phyloP scores from a whole-genome alignment of 2,329 filamentous ascomycete species.

The Blastomyces parvus region DNA sequence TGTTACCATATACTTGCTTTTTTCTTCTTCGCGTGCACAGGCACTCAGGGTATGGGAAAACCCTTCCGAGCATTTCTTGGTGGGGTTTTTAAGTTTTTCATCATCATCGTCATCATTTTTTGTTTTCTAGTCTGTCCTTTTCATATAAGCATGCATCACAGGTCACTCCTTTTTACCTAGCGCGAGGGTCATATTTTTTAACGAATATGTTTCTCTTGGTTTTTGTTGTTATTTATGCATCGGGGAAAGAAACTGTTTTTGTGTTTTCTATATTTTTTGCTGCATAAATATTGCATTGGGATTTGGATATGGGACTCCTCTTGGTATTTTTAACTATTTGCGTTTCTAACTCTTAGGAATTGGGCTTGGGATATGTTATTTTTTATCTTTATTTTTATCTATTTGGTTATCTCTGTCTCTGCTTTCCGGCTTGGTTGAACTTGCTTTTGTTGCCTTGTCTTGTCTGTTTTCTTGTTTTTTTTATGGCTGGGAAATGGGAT shows the following conservation, averaged over 20 bases:
- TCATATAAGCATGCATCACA: conserved; percentile 11
- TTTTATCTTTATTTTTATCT: neutral
- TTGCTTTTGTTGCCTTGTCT: conserved; percentile 6
- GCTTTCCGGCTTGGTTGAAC: neutral
- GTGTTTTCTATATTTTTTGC: neutral
- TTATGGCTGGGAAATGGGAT: conserved; percentile 3
- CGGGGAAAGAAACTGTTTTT: neutral
- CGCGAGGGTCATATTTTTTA: neutral
- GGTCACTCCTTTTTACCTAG: conserved; percentile 13
- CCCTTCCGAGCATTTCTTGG: conserved; percentile 9
- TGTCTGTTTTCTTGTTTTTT: conserved; percentile 8
- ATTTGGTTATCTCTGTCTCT: neutral
- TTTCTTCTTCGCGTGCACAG: neutral
- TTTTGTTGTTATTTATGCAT: conserved; percentile 1
- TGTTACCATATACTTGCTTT: neutral
- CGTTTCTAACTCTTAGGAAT: conserved; percentile 6
- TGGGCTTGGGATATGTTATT: conserved; percentile 9
- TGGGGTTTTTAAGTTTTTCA: conserved; percentile 7
- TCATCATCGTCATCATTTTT: neutral
- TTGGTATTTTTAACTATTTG: neutral
- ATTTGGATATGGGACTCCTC: conserved; percentile 14
- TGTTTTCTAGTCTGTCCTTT: no score
- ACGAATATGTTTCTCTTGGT: neutral
- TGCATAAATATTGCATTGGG: conserved; percentile 14
- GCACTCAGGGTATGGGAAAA: conserved; percentile 8